Evolutionary conservation across 2,329 filamentous ascomycete genomes (phyloP), one percentile per base, ranked within the genome.

Genomic region (Verticillium nonalfalfae): DNA sequence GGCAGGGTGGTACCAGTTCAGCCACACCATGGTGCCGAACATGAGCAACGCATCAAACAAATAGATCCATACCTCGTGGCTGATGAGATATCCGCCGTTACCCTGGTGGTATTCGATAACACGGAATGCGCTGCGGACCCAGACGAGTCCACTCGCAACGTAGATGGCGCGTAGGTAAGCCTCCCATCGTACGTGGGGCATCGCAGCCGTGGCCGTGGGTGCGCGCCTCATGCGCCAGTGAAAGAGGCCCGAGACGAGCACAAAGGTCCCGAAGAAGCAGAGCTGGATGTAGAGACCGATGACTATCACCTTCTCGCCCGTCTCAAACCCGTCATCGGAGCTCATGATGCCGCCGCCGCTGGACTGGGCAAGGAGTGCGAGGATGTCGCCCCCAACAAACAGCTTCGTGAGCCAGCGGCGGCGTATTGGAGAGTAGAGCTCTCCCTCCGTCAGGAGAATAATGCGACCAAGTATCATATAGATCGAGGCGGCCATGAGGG

Each of bases 221-320:
- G 59, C 61, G 39, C 62, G 61, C 33, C 63, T 56, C 62, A 73
- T 68, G 21, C 74, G 68, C 15, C 65, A 59, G 64, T 87, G 79
- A 71, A 86, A 85, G 1, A 81, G 62, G 2, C 76, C 65, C 0
- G 81, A 76, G 1, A 78, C 77, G 4, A 78, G 60, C 39, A 82
- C 71, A 66, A 88, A 89, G 36, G 86, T 71, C 21, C 75, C 77
- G 64, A 88, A 87, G 61, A 83, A 78, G 52, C 83, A 50, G 31
- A 88, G 75, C 67, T 89, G 86, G 18, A 87, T 69, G 36, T 82
- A 69, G 2, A 89, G 72, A 1, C 85, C 85, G 1, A 66, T 79
- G 7, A 87, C 70, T n/a, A 88, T 79, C 57, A 88, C 73, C 18
- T 79, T 76, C 65, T 83, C 69, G 21, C 80, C 82, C 14, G 72